A percentile compares a stretch with the other conserved stretches of the same genome.
Evolutionary conservation across 2,329 filamentous ascomycete genomes (phyloP).

Genomic region (Ceratocystis lukuohia): DNA sequence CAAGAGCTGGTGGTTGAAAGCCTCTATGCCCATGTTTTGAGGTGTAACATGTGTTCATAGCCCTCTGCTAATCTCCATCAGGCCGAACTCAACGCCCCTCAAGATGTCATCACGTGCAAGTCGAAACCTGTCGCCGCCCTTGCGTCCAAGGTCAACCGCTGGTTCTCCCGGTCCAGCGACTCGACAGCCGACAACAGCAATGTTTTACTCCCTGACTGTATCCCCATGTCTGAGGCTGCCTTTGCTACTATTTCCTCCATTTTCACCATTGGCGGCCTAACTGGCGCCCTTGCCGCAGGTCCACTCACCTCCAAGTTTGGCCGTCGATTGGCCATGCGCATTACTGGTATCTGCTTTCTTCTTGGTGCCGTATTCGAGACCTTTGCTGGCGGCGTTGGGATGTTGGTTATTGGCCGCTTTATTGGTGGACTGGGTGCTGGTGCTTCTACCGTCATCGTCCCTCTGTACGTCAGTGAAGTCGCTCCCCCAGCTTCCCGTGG

Average conservation of each 20-base stretch:
- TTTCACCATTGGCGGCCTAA: slow-evolving; percentile 77
- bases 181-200: slow-evolving; percentile 21
- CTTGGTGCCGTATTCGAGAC: slow-evolving; percentile 66
- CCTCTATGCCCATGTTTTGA: too few relatives aligned
- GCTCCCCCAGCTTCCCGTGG: slow-evolving; percentile 62
- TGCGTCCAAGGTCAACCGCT: slow-evolving; percentile 22
- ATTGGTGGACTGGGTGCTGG: slow-evolving; percentile 75
- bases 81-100: slow-evolving; percentile 90
- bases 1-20: too few relatives aligned
- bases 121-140: slow-evolving; percentile 33
- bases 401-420: slow-evolving; percentile 62
- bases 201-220: slow-evolving; percentile 53
- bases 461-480: slow-evolving; percentile 87
- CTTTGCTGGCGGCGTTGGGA: slow-evolving; percentile 49
- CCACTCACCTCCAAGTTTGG: slow-evolving; percentile 67
- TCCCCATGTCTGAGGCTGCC: slow-evolving; percentile 68
- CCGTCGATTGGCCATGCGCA: slow-evolving; percentile 59
- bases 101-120: slow-evolving; percentile 83
- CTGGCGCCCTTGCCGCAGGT: slow-evolving; percentile 69
- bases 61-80: slow-evolving; percentile 26
- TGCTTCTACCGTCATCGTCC: slow-evolving; percentile 80
- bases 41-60: too few relatives aligned
- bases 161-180: slow-evolving; percentile 24
- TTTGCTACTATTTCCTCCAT: slow-evolving; percentile 82
- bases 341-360: slow-evolving; percentile 64